A percentile compares a stretch with the other conserved stretches of the same genome.
These are phyloP conservation scores for Plasmodium adleri DNA, from an alignment of 169 alveolate species.

Conservation along the genomic window DNA sequence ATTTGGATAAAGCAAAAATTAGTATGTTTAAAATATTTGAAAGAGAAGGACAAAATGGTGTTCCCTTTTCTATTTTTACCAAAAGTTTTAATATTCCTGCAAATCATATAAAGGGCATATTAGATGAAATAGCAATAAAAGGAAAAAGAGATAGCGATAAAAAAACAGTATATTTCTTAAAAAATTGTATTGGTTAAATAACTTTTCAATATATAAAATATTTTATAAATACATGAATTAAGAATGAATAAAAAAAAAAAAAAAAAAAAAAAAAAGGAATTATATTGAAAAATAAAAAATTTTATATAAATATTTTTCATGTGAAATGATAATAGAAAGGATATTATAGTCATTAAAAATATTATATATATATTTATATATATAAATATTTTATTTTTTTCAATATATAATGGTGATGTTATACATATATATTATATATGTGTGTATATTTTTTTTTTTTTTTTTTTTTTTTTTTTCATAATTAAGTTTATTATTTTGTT, in stretches of 20 bases:
- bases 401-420: too few species aligned
- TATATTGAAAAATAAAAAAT: too few species aligned
- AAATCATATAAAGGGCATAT: slow-evolving; percentile 55
- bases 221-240: too few species aligned
- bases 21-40: slow-evolving; percentile 76
- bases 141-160: slow-evolving; percentile 49
- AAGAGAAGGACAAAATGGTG: slow-evolving; percentile 72
- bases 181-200: slow-evolving; percentile 43
- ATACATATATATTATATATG: background rate
- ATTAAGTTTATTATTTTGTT: slow-evolving; percentile 1
- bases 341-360: background rate
- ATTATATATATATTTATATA: too few species aligned
- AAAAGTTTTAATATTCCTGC: slow-evolving; percentile 70
- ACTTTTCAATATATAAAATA: too few species aligned
- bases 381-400: too few species aligned
- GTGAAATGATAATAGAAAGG: too few species aligned
- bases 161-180: slow-evolving; percentile 60
- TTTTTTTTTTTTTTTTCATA: slow-evolving; percentile 4
- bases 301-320: too few species aligned
- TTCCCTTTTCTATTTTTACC: slow-evolving; percentile 69
- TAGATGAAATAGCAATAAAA: slow-evolving; percentile 75
- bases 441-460: background rate
- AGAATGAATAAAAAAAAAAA: too few species aligned
- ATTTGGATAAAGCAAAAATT: slow-evolving; percentile 69
- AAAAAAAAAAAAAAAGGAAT: too few species aligned